phyloP scores from a whole-genome alignment of 2,329 filamentous ascomycete genomes.

The Juglanconis sp. region DNA sequence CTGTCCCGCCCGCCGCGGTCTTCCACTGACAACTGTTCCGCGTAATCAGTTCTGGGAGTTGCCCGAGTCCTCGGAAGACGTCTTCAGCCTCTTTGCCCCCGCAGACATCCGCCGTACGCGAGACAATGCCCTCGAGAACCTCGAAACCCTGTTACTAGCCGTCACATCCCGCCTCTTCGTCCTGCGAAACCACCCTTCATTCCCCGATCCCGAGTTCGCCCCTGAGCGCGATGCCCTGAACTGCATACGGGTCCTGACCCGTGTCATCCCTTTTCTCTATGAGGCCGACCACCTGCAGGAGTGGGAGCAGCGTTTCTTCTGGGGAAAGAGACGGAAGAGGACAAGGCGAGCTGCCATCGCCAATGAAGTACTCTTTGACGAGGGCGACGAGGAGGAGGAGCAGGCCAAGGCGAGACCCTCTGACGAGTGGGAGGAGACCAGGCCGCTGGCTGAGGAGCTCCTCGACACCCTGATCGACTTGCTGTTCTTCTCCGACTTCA shows the following conservation, averaged over 20 bases:
- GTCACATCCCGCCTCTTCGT: conserved; percentile 79
- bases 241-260: conserved; percentile 86
- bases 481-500: conserved; percentile 88
- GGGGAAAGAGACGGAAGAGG: conserved; percentile 70
- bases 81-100: conserved; percentile 92
- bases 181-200: conserved; percentile 84
- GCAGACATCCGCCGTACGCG: conserved; percentile 84
- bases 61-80: conserved; percentile 90
- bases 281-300: conserved; percentile 76
- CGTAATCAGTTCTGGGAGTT: conserved; percentile 84
- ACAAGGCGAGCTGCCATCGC: conserved; percentile 64
- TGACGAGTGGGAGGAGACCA: conserved; percentile 74
- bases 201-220: conserved; percentile 81
- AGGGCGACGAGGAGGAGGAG: conserved; percentile 55
- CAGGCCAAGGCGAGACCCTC: conserved; percentile 46
- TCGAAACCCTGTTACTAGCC: conserved; percentile 83
- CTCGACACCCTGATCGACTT: conserved; percentile 87
- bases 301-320: conserved; percentile 96
- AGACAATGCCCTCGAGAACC: conserved; percentile 79
- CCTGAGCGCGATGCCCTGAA: conserved; percentile 88
- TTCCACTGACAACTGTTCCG: conserved; percentile 1
- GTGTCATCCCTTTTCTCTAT: conserved; percentile 86
- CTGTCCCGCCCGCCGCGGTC: not conserved
- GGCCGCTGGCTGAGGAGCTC: conserved; percentile 86
- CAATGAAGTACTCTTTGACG: conserved; percentile 82